These are phyloP conservation scores for Dissophora globulifera DNA, from an alignment of 192 early-diverging fungal species.

Conservation along the genomic window DNA sequence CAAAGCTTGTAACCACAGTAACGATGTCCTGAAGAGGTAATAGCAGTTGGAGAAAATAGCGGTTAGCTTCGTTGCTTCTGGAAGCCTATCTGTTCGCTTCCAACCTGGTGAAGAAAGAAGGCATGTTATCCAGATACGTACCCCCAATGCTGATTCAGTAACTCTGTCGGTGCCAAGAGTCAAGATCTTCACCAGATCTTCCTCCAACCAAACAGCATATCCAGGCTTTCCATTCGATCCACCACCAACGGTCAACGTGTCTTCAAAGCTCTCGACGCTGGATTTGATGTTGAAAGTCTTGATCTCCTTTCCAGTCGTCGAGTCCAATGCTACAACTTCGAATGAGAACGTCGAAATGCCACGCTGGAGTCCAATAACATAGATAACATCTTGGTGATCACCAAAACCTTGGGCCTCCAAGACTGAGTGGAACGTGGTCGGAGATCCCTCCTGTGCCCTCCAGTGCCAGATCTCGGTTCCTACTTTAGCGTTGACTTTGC, in stretches of 20 bases:
- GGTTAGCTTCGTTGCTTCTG: no score
- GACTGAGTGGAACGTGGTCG: conserved; percentile 33
- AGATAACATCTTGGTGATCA: conserved; percentile 20
- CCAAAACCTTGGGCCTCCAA: conserved; percentile 39
- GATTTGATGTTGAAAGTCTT: conserved; percentile 41
- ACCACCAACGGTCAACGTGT: conserved; percentile 43
- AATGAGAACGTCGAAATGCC: conserved; percentile 28
- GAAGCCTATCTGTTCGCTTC: no score
- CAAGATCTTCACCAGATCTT: conserved; percentile 39
- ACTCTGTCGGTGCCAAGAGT: conserved; percentile 39
- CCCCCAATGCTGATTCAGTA: conserved; percentile 25
- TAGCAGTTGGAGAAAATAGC: not conserved
- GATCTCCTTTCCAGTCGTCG: conserved; percentile 23
- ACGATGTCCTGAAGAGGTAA: conserved; percentile 15
- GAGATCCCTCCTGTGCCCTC: conserved; percentile 34
- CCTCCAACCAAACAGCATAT: conserved; percentile 53
- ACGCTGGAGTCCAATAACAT: conserved; percentile 47
- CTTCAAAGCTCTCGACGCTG: conserved; percentile 25
- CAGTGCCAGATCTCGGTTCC: conserved; percentile 46
- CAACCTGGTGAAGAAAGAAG: no score
- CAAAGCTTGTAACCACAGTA: conserved; percentile 9
- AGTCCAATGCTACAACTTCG: conserved; percentile 41
- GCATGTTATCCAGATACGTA: not conserved
- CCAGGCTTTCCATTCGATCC: conserved; percentile 34
- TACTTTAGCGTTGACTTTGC: conserved; percentile 39